Base-by-base conservation (phyloP, 2,329 filamentous ascomycete species). In the Laburnicola sp. region DNA sequence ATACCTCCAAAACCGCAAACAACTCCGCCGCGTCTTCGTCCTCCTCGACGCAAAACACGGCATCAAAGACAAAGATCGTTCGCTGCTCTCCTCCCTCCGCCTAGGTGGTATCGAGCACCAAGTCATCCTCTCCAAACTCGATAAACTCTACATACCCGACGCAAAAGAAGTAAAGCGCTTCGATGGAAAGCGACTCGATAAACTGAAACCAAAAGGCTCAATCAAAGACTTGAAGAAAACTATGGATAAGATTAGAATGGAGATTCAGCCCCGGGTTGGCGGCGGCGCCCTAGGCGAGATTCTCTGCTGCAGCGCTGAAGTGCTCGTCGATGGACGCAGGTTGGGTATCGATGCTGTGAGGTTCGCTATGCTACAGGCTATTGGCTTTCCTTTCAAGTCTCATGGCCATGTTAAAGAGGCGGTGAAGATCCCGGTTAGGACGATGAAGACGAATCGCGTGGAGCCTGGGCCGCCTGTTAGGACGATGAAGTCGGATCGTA, bases 81-180 rank as follows among this genome's bases (percentile, higher is more conserved):
- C 80, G 34, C 74, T 89, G 21, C 72, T 90, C 6, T 71, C 75
- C 4, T 69, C 83, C 22, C 76, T 89, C 41, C 75, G 80, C 11
- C 58, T 78, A 39, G 74, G 78, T n/a, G 80, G 79, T 1, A 79
- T 88, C 11, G 76, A 82, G 0, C 83, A 85, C 65, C 86, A 89
- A 65, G 74, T 89, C 11, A 74, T 90, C 11, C 64, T 89, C n/a
- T 82, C 80, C 5, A 89, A 89, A 66, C 78, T 82, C 5, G 86
- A 90, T 64, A 66, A 64, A 27, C 22, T 72, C 2, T 71, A 65
- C 23, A 57, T 72, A 2, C 67, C 68, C 2, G 23, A 55, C 7
- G 52, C 56, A 2, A 59, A 55, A 3, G 50, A 56, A 4, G 55
- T 66, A 11, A 58, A 50, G 31, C 52, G 53, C 8, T 48, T 54